phyloP scores from a whole-genome alignment of 2,329 filamentous ascomycete genomes.

The Paecilomyces sp. region DNA sequence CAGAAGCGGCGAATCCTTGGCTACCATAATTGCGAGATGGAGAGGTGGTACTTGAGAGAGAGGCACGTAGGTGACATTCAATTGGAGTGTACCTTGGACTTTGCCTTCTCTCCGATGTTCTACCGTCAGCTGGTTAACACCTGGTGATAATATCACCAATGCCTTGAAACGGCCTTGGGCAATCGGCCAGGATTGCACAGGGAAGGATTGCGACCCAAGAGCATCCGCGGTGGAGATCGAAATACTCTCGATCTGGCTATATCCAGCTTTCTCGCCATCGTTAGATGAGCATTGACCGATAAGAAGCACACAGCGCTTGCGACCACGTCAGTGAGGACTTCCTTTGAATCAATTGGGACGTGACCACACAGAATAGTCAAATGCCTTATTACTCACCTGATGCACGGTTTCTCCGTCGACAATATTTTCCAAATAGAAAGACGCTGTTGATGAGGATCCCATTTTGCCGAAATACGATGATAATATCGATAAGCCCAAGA shows the following conservation, averaged over 20 bases:
- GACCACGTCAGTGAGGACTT: neutral
- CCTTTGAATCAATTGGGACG: neutral
- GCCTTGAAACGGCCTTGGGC: constrained; percentile 10
- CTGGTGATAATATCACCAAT: constrained; percentile 11
- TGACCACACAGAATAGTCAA: neutral
- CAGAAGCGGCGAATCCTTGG: constrained; percentile 13
- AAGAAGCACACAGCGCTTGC: neutral
- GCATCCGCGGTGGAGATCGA: neutral
- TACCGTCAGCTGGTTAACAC: constrained; percentile 8
- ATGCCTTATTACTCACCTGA: neutral
- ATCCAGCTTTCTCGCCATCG: neutral
- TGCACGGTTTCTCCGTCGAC: neutral
- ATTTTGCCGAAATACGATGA: neutral
- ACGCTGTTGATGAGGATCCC: neutral
- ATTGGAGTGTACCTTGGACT: constrained; percentile 5
- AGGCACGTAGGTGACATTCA: constrained; percentile 11
- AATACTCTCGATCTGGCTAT: neutral
- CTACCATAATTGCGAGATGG: constrained; percentile 14
- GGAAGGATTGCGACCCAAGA: neutral
- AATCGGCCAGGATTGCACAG: constrained; percentile 9
- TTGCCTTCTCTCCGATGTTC: constrained; percentile 3
- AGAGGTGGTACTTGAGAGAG: constrained; percentile 12
- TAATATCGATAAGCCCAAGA: neutral
- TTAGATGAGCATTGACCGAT: neutral
- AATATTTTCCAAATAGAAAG: neutral